Evolutionary conservation across 2,329 filamentous ascomycete species (phyloP).

Genomic region (Pseudocercospora musae): DNA sequence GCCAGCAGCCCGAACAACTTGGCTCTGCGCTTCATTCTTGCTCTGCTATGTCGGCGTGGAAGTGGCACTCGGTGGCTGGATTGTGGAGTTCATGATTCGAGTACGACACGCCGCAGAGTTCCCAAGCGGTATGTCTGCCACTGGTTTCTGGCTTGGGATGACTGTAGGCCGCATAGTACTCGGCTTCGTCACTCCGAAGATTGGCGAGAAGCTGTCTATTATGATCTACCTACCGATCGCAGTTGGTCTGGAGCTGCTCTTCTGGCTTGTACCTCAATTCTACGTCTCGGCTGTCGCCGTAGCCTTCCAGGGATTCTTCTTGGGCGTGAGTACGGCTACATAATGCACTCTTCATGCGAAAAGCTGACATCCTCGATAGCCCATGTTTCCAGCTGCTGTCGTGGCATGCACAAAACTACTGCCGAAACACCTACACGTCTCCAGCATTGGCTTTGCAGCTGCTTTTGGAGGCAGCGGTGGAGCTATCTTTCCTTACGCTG

Average conservation of each 20-base stretch:
- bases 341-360: neutral
- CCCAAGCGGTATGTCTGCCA: slow-evolving; percentile 69
- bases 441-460: slow-evolving; percentile 75
- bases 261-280: slow-evolving; percentile 79
- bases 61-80: slow-evolving; percentile 74
- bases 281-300: slow-evolving; percentile 70
- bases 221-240: slow-evolving; percentile 61
- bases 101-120: slow-evolving; percentile 68
- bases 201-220: slow-evolving; percentile 65
- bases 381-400: slow-evolving; percentile 72
- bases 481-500: slow-evolving; percentile 61
- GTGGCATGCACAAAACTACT: slow-evolving; percentile 72
- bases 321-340: slow-evolving; percentile 48
- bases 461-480: slow-evolving; percentile 74
- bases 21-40: slow-evolving; percentile 71
- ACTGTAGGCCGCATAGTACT: slow-evolving; percentile 69
- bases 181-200: slow-evolving; percentile 70
- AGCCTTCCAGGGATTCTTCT: slow-evolving; percentile 70
- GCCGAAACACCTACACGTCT: slow-evolving; percentile 69
- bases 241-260: slow-evolving; percentile 65
- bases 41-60: slow-evolving; percentile 77
- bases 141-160: slow-evolving; percentile 81
- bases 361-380: slow-evolving; percentile 30
- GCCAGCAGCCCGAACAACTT: slow-evolving; percentile 58
- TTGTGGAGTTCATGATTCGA: slow-evolving; percentile 81